Conservation (phyloP, 176 grass and related monocot genomes). For the Cocos nucifera region DNA sequence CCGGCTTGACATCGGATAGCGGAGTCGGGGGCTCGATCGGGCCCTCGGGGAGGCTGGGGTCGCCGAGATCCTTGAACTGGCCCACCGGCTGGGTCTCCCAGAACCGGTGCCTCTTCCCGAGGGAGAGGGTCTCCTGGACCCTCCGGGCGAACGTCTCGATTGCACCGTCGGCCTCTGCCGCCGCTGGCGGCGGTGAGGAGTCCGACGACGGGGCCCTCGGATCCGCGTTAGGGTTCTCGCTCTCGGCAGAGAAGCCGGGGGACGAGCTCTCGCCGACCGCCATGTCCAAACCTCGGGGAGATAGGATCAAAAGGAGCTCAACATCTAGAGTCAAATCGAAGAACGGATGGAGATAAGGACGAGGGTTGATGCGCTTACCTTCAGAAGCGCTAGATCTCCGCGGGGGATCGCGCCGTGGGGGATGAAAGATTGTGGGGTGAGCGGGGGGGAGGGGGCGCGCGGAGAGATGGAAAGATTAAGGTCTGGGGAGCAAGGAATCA, state of each 20-base stretch:
- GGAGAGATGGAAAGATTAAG: no score
- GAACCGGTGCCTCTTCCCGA: constrained; percentile 75
- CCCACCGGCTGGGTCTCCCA: constrained; percentile 98
- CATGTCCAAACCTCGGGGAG: background rate
- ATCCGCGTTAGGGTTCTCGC: background rate
- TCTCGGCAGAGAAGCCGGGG: background rate
- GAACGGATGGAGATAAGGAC: background rate
- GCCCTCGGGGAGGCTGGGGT: constrained; percentile 53
- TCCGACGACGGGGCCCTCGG: background rate
- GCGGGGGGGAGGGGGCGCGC: no score
- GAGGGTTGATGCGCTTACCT: background rate
- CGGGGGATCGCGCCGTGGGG: background rate
- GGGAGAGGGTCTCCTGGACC: constrained; percentile 56
- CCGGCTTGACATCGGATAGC: constrained; percentile 74
- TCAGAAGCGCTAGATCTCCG: background rate
- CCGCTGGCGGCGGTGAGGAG: constrained; percentile 1
- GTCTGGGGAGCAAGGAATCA: no score
- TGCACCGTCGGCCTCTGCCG: constrained; percentile 33
- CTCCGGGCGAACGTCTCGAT: constrained; percentile 66
- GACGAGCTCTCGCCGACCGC: background rate
- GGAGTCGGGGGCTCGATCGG: constrained; percentile 62
- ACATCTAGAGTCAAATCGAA: background rate
- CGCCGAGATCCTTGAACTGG: constrained; percentile 69
- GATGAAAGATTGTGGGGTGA: no score
- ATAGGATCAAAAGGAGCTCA: background rate